phyloP scores from a whole-genome alignment of 441 rosid genomes.

The Gossypium schwendimanii region DNA sequence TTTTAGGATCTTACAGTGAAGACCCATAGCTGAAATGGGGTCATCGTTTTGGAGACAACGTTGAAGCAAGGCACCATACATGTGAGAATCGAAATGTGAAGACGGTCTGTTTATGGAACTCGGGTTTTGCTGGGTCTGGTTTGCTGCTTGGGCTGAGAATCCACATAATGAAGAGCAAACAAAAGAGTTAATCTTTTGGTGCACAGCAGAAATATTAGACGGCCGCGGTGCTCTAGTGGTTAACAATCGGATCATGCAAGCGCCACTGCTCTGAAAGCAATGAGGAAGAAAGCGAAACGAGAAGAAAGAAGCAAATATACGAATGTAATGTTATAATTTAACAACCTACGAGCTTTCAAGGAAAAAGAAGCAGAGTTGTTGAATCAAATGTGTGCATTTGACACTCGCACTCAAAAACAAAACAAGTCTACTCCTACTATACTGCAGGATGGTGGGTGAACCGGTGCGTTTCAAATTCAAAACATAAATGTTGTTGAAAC shows the following conservation, averaged over 20 bases:
- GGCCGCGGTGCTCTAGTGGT: constrained; percentile 7
- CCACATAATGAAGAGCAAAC: constrained; percentile 15
- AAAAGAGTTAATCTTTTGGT: constrained; percentile 6
- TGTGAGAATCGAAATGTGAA: constrained; percentile 34
- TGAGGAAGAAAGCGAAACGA: neutral
- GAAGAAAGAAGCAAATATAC: neutral
- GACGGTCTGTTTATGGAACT: neutral
- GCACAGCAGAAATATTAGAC: constrained; percentile 2
- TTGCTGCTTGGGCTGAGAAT: constrained; percentile 24
- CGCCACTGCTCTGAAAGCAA: neutral
- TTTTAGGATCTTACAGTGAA: constrained; percentile 58
- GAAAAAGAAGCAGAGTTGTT: neutral
- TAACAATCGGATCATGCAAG: constrained; percentile 43
- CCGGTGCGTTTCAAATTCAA: neutral
- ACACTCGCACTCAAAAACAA: neutral
- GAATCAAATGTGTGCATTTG: neutral
- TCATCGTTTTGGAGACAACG: constrained; percentile 53
- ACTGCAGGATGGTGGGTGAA: neutral
- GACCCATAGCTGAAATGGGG: constrained; percentile 28
- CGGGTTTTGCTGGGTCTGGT: constrained; percentile 15
- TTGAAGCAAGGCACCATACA: constrained; percentile 53
- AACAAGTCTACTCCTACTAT: neutral
- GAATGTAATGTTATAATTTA: neutral
- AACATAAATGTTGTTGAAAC: neutral
- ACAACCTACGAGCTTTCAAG: neutral